Conservation (phyloP, 805 yeast genomes). For the Geotrichum ghanense region DNA sequence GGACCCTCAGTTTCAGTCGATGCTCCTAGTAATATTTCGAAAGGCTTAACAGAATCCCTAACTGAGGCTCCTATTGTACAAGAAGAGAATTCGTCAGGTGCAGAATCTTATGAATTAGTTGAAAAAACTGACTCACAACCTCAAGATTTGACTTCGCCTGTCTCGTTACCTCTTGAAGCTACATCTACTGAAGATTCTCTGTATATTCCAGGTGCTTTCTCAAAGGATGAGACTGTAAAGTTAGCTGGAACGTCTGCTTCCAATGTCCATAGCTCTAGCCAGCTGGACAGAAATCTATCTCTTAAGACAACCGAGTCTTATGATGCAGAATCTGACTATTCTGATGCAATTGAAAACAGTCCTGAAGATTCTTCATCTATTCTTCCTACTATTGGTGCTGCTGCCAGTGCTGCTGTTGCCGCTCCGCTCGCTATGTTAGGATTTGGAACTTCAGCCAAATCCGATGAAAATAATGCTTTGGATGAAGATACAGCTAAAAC, state of each 20-base stretch:
- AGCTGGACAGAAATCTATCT: background rate
- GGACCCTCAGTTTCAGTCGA: too few relatives aligned
- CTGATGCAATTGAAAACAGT: background rate
- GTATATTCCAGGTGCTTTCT: background rate
- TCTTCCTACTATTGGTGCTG: background rate
- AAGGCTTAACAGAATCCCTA: too few relatives aligned
- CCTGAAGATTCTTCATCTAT: background rate
- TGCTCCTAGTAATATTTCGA: too few relatives aligned
- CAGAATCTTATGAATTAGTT: background rate
- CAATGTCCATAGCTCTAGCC: background rate
- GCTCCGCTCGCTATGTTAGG: too few relatives aligned
- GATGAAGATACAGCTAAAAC: background rate
- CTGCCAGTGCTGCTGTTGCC: background rate
- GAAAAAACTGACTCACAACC: background rate
- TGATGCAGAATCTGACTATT: conserved; percentile 1
- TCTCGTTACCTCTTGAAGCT: background rate
- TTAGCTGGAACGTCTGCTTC: background rate
- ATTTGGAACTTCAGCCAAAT: too few relatives aligned
- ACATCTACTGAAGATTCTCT: background rate
- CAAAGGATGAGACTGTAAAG: background rate
- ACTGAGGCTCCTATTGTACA: background rate
- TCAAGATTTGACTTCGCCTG: too few relatives aligned
- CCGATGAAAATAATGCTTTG: too few relatives aligned
- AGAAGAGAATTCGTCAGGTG: background rate
- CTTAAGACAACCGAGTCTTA: background rate